Conservation (phyloP, 495 filamentous ascomycete species). For the Penicillium tannophilum region DNA sequence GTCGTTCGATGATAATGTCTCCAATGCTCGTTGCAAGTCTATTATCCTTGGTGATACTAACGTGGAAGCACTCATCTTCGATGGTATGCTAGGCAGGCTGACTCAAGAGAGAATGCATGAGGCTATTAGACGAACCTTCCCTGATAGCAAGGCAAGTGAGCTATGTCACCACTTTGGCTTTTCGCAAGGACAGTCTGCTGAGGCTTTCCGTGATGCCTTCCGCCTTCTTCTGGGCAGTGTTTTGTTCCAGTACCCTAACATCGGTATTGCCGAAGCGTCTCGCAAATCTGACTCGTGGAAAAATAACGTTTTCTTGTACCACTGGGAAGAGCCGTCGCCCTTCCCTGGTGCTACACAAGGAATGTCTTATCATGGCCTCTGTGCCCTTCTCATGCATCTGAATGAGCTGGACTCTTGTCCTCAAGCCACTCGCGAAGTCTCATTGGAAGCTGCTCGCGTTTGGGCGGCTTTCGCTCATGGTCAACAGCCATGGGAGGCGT, state of each 20-base stretch:
- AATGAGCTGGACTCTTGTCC: slow-evolving; percentile 10
- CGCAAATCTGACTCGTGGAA: slow-evolving; percentile 4
- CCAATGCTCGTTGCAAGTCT: slow-evolving; percentile 10
- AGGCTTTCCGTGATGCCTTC: slow-evolving; percentile 11
- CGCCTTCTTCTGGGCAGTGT: slow-evolving; percentile 8
- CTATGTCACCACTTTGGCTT: slow-evolving; percentile 9
- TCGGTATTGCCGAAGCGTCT: slow-evolving; percentile 9
- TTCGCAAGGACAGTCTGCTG: slow-evolving; percentile 2
- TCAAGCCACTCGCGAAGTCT: neutral
- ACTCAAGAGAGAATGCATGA: slow-evolving; percentile 6
- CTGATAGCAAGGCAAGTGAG: neutral
- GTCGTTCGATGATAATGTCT: slow-evolving; percentile 8
- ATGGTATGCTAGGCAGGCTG: slow-evolving; percentile 4
- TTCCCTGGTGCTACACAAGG: slow-evolving; percentile 12
- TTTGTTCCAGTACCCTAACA: slow-evolving; percentile 10
- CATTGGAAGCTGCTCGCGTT: slow-evolving; percentile 10
- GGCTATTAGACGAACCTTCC: neutral
- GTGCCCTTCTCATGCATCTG: slow-evolving; percentile 12
- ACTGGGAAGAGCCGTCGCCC: slow-evolving; percentile 13
- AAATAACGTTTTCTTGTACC: slow-evolving; percentile 11
- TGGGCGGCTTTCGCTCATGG: slow-evolving; percentile 15
- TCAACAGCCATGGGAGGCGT: slow-evolving; percentile 13
- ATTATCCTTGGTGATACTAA: slow-evolving; percentile 14
- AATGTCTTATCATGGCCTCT: slow-evolving; percentile 15
- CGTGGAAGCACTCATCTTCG: slow-evolving; percentile 14